Base-by-base conservation (phyloP, 257 asterid genomes). In the Plantago major region DNA sequence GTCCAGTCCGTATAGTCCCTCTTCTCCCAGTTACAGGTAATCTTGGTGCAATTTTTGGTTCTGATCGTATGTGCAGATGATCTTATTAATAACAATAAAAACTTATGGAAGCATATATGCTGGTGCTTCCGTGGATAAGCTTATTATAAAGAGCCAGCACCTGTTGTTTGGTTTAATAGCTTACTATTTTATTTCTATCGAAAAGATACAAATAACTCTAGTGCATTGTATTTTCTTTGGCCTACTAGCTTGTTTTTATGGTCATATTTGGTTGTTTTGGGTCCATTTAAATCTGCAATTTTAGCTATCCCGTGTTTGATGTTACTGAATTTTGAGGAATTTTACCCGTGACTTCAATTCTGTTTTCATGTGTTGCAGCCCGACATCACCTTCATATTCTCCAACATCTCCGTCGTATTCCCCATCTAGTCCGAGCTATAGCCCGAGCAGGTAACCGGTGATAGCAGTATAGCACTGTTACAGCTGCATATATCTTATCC, bases 11-110 rank as follows among this genome's bases (percentile, higher is more conserved):
- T 89, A 89, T 80, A 92, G 96, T 73, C 96, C 97, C 11, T 84
- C 99, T 26, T 92, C 99, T 45, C 99, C 99, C 55, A 87, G 88
- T 67, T 93, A 89, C 87, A 93, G 97, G 99, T 93, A 80, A 55
- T 46, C 55, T 67, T 46, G 46, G 42, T 44, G 13, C 14, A 68
- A 17, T 1, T 37, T 26, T 60, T 38, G 46, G 19, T 70, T 68
- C 17, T 55, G n/a, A 17, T 52, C 42, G 67, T 48, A 9, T 44
- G 58, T 51, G 47, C 30, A 37, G 13, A 48, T 59, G 17, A 42
- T 46, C 45, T 0, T 19, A 38, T 60, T 9, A 33, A 9, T 58
- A 30, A n/a, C 10, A 42, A 18, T 54, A 4, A 33, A 33, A 33
- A 7, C 8, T 33, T 33, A 33, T 33, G 40, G 5, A 33, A 7